Conservation (phyloP, 164 flowering plant species). For the Aristolochia contorta region DNA sequence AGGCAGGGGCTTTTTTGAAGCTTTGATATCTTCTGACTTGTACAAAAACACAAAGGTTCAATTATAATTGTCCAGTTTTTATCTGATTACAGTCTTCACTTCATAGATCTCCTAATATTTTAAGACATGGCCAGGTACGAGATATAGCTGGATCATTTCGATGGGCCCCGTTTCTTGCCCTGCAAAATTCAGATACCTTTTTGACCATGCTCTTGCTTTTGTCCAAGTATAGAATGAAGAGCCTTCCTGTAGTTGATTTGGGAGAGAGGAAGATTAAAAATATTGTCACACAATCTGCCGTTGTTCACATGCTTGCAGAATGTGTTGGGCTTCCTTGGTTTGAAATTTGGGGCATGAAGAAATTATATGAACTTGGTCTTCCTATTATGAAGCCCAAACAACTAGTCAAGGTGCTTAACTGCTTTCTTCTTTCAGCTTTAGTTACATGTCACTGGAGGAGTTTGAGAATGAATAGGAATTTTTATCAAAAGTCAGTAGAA, state of each 20-base stretch:
- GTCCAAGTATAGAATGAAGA: conserved; percentile 96
- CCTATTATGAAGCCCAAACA: conserved; percentile 52
- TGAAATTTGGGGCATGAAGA: conserved; percentile 84
- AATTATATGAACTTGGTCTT: conserved; percentile 68
- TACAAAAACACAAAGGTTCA: conserved; percentile 79
- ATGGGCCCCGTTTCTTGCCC: conserved; percentile 99
- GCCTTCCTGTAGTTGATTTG: conserved; percentile 84
- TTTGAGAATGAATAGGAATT: not conserved
- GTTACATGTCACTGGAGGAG: not conserved
- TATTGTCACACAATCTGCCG: conserved; percentile 82
- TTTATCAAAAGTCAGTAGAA: not conserved
- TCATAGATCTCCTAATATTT: not conserved
- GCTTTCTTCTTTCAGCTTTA: not conserved
- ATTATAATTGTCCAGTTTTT: not conserved
- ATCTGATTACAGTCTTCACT: not conserved
- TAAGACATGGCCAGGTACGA: conserved; percentile 42
- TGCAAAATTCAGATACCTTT: conserved; percentile 72
- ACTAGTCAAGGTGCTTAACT: conserved; percentile 45
- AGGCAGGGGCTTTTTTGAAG: conserved; percentile 73
- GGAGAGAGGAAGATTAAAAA: conserved; percentile 68
- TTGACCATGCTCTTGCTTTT: conserved; percentile 86
- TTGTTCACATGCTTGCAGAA: conserved; percentile 93
- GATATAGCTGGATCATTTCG: conserved; percentile 94
- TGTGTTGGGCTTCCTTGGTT: conserved; percentile 96
- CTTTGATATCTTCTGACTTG: conserved; percentile 64